Evolutionary conservation across 108 stramenopile genomes (phyloP), one percentile per base, ranked within the genome.

Genomic region (Conticribra guillardii): DNA sequence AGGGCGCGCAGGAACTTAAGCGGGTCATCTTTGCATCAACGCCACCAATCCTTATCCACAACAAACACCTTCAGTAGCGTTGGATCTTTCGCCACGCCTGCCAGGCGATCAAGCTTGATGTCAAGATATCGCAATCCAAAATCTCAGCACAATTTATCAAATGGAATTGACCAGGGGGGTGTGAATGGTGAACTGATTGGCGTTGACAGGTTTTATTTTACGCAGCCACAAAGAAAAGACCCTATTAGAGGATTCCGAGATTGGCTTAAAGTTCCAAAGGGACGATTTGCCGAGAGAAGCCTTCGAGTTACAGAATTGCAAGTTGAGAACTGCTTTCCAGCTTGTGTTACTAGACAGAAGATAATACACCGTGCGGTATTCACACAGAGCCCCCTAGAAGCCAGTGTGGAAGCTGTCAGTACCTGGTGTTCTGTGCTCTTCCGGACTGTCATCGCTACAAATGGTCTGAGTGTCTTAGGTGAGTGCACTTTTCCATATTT

Each of bases 391-490:
- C 91, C 92, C 29, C 82, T 96, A 15, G 90, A 93, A 66, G 90
- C 91, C 45, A 87, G 89, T 14, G 68, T 89, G 8, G 91, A 91
- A 30, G 83, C 89, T 28, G 76, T 93, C 11, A 90, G 92, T 67
- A 89, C 86, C 21, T 96, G 95, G 95, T 93, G 92, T 64, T 81
- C 95, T 16, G 81, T 96, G 17, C 84, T 96, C 14, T 96, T 92
- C 63, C 80, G 92, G 44, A 93, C 95, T 41, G 84, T 87, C 18
- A 80, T 92, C 45, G 90, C 95, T 17, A 92, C 90, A 32, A 89
- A 90, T 60, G 94, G 94, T 19, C 76, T 64, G 32, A 78, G 85
- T 8, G 91, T 95, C n/a, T 71, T 90, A 21, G 87, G 84, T 80
- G 73, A 47, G 71, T 50, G 15, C 30, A 63, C 30, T 30, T 27